Conservation (phyloP, 2,329 filamentous ascomycete species). For the Aspergillus glaucus region DNA sequence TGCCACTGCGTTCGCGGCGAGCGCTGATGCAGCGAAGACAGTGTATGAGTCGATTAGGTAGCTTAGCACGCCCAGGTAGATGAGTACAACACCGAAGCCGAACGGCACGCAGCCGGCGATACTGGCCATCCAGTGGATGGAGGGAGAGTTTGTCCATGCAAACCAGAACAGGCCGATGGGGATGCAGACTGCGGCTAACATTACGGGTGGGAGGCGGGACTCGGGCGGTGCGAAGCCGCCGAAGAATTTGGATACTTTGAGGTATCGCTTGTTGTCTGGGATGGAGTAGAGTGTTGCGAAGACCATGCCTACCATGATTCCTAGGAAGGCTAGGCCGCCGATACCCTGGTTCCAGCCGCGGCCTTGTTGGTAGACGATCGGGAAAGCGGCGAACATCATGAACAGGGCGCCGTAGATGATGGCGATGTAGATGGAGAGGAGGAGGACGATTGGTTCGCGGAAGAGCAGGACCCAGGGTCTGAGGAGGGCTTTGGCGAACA, state of each 20-base stretch:
- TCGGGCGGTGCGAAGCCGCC: slow-evolving; percentile 21
- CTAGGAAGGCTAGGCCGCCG: slow-evolving; percentile 22
- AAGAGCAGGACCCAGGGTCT: slow-evolving; percentile 26
- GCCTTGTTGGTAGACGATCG: slow-evolving; percentile 22
- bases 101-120: slow-evolving; percentile 20
- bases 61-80: slow-evolving; percentile 21
- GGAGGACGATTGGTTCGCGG: slow-evolving; percentile 25
- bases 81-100: slow-evolving; percentile 21
- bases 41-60: slow-evolving; percentile 23
- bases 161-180: slow-evolving; percentile 28
- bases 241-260: slow-evolving; percentile 11
- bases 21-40: slow-evolving; percentile 20
- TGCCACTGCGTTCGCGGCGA: slow-evolving; percentile 20
- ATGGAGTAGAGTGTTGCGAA: slow-evolving; percentile 17
- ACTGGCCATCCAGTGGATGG: slow-evolving; percentile 19
- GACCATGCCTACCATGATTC: slow-evolving; percentile 27
- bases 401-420: slow-evolving; percentile 25
- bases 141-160: slow-evolving; percentile 26
- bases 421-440: slow-evolving; percentile 25
- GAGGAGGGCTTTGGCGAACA: slow-evolving; percentile 20
- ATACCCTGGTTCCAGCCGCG: slow-evolving; percentile 26
- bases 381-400: slow-evolving; percentile 26
- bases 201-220: slow-evolving; percentile 20
- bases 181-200: slow-evolving; percentile 21
- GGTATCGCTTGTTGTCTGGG: slow-evolving; percentile 22